Percentiles rank a stretch among this genome's conserved stretches.
These are phyloP conservation scores for Amaranthus tricolor DNA, from an alignment of 179 eudicot genomes.

Conservation along the genomic window DNA sequence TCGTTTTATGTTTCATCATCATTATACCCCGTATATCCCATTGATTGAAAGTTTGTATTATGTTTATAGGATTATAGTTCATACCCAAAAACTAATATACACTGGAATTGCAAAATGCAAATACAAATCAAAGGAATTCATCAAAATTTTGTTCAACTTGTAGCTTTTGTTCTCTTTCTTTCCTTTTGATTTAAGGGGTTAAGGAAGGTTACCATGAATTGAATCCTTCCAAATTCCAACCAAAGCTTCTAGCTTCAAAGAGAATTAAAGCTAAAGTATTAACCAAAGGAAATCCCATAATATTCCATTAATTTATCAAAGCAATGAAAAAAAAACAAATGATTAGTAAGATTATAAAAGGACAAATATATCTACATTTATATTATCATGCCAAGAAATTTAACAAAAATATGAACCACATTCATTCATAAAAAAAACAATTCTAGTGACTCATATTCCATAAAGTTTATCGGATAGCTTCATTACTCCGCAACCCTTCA, in stretches of 20 bases:
- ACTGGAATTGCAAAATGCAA: no score
- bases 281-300: not conserved
- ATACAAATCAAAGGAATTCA: no score
- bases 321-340: not conserved
- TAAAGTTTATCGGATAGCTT: slow-evolving; percentile 13
- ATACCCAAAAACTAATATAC: no score
- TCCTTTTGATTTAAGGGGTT: no score
- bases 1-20: not conserved
- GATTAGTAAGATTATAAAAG: slow-evolving; percentile 6
- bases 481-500: slow-evolving; percentile 22
- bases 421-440: slow-evolving; percentile 4
- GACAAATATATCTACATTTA: slow-evolving; percentile 14
- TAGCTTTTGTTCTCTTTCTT: no score
- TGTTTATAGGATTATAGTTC: no score
- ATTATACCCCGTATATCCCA: no score
- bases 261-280: not conserved
- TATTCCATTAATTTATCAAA: not conserved
- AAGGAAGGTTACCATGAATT: not conserved
- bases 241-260: not conserved
- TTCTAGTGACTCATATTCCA: slow-evolving; percentile 10
- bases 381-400: not conserved
- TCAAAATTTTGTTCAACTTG: no score
- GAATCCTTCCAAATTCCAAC: not conserved
- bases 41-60: no score
- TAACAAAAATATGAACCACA: slow-evolving; percentile 15